Evolutionary conservation across 352 stramenopile genomes (phyloP).

Genomic region (Thraustochytrium striatum): DNA sequence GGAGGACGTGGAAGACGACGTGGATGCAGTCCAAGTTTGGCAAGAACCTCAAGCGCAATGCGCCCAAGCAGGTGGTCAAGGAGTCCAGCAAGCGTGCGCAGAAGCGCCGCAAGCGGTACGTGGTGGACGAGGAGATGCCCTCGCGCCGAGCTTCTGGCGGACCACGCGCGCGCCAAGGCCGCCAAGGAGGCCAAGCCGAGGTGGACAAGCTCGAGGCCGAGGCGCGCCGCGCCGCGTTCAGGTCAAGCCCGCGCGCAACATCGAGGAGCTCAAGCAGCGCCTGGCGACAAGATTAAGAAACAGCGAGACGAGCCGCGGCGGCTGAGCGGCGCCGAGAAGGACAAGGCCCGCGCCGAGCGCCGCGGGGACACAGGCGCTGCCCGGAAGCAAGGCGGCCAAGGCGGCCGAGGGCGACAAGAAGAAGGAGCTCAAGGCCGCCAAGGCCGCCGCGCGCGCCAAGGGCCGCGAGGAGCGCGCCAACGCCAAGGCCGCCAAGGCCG

Average conservation of each 20-base stretch:
- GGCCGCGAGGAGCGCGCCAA: background rate
- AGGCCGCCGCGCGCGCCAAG: no score
- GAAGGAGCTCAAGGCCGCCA: background rate
- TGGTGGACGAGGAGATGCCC: background rate
- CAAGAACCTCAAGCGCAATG: background rate
- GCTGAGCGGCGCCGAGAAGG: background rate
- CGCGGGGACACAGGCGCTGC: background rate
- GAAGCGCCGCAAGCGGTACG: background rate
- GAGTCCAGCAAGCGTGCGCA: constrained; percentile 23
- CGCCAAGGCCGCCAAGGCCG: background rate
- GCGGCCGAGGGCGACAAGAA: background rate
- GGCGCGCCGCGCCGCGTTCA: background rate
- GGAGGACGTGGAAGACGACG: constrained; percentile 23
- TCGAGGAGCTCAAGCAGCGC: constrained; percentile 13
- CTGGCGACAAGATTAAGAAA: background rate
- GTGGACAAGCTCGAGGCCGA: background rate
- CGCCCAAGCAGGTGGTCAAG: constrained; percentile 13
- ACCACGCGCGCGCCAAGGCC: background rate
- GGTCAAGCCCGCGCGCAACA: constrained; percentile 6
- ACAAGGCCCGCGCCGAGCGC: background rate
- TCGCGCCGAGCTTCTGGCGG: background rate
- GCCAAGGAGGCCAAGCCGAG: background rate
- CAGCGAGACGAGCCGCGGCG: background rate
- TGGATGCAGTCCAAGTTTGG: background rate
- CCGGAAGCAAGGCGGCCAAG: background rate